Evolutionary conservation across 306 rosid genomes (phyloP).

Genomic region (Cicer cuneatum): DNA sequence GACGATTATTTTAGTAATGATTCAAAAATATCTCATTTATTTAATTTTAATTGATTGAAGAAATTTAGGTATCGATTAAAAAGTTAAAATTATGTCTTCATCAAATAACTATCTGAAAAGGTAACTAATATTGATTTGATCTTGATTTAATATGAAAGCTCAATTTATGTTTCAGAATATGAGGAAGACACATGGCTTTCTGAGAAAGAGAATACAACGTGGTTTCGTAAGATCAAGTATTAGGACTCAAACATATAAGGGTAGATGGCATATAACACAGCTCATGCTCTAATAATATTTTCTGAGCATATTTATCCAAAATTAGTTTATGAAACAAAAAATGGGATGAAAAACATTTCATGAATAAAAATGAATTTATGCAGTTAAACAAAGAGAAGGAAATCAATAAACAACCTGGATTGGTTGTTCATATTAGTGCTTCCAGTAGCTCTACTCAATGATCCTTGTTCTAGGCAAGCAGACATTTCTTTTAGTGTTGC

Average conservation of each 20-base stretch:
- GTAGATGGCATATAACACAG: conserved; percentile 8
- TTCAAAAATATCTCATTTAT: not conserved
- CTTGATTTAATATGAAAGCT: not conserved
- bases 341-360: not conserved
- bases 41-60: not conserved
- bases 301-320: not conserved
- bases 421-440: conserved; percentile 98
- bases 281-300: conserved; percentile 13
- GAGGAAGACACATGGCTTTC: not conserved
- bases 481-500: conserved; percentile 89
- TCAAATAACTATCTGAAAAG: not conserved
- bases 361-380: conserved; percentile 14
- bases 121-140: not conserved
- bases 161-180: not conserved
- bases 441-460: conserved; percentile 93
- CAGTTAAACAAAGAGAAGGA: conserved; percentile 37
- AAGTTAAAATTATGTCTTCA: not conserved
- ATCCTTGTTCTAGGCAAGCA: conserved; percentile 91
- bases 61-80: not conserved
- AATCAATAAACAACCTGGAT: conserved; percentile 68
- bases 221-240: not conserved
- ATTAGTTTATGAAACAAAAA: conserved; percentile 19
- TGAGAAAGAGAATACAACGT: not conserved
- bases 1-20: not conserved
- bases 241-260: not conserved